Evolutionary conservation across 371 early-diverging fungal species (phyloP), one percentile per base, ranked within the genome.

Genomic region (Dentiscutata heterogama): DNA sequence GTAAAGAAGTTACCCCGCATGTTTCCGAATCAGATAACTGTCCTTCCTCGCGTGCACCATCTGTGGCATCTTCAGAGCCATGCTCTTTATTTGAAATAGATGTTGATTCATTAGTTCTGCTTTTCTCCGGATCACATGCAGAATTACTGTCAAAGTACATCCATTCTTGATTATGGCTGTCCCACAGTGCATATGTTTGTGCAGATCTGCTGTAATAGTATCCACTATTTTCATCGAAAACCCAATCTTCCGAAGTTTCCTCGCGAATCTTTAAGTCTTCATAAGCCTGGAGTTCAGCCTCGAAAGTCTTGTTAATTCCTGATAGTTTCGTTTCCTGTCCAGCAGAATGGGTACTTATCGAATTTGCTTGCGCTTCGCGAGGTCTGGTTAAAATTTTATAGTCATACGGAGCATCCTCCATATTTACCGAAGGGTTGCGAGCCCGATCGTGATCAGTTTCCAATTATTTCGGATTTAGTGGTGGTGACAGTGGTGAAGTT

Each of bases 161-260:
- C 78, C 78, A 78, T 22, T 60, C 78, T 39, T 63, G 42, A 25
- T n/a, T 46, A 5, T 63, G 35, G 11, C 16, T 22, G 42, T 78
- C 35, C 78, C 78, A 78, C 18, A 78, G 18, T 42, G 78, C 78
- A 64, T 78, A 78, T 50, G 27, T 51, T 63, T 78, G 61, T 63
- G 64, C 42, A 31, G 78, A 42, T 56, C 22, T 39, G 25, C 65
- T 64, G 42, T 64, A 78, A 63, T 64, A 78, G 42, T 78, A 78
- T 6, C 78, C 78, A 39, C n/a, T 78, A 3, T 64, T 64, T 56
- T 31, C 60, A 20, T 78, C 64, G 46, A 63, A 63, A 39, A 16
- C 20, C 78, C 78, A 78, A 51, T 78, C 78, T 20, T 54, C 56
- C 5, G 31, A 22, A 54, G 22, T 27, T 2, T 74, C 58, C 27